Evolutionary conservation across 495 filamentous ascomycete genomes (phyloP).

Genomic region (Aspergillus conjunctus): DNA sequence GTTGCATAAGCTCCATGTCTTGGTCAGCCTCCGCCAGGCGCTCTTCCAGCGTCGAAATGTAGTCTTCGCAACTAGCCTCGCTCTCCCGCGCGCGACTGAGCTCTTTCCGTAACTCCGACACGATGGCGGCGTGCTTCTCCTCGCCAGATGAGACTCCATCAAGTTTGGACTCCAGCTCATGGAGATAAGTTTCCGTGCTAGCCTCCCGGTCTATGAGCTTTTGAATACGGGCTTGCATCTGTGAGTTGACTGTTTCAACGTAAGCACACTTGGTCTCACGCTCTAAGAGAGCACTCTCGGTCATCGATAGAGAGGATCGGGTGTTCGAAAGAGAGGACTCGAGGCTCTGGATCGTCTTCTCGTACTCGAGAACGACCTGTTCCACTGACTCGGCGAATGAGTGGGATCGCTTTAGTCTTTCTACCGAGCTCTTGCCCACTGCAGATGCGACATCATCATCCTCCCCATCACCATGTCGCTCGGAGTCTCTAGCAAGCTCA

Average conservation of each 20-base stretch:
- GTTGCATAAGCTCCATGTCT: slow-evolving; percentile 94
- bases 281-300: slow-evolving; percentile 83
- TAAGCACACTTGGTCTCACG: slow-evolving; percentile 93
- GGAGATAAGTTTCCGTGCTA: slow-evolving; percentile 87
- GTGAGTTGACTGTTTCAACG: slow-evolving; percentile 85
- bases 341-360: slow-evolving; percentile 94
- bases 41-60: slow-evolving; percentile 96
- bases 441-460: slow-evolving; percentile 58
- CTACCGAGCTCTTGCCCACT: slow-evolving; percentile 78
- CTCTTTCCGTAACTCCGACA: slow-evolving; percentile 88
- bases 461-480: slow-evolving; percentile 54
- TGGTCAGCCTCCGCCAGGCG: slow-evolving; percentile 94
- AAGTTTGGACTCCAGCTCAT: slow-evolving; percentile 85
- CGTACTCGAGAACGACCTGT: slow-evolving; percentile 94
- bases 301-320: slow-evolving; percentile 75
- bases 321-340: slow-evolving; percentile 92
- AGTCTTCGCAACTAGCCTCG: slow-evolving; percentile 86
- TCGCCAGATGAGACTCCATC: slow-evolving; percentile 89
- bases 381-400: slow-evolving; percentile 95
- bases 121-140: slow-evolving; percentile 83
- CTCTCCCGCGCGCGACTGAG: slow-evolving; percentile 86
- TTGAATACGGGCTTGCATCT: slow-evolving; percentile 83
- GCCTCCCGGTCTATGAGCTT: slow-evolving; percentile 88
- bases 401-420: slow-evolving; percentile 89
- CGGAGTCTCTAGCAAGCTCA: slow-evolving; percentile 84